phyloP scores from a whole-genome alignment of 495 filamentous ascomycete species.

The Articulospora tetracladia region DNA sequence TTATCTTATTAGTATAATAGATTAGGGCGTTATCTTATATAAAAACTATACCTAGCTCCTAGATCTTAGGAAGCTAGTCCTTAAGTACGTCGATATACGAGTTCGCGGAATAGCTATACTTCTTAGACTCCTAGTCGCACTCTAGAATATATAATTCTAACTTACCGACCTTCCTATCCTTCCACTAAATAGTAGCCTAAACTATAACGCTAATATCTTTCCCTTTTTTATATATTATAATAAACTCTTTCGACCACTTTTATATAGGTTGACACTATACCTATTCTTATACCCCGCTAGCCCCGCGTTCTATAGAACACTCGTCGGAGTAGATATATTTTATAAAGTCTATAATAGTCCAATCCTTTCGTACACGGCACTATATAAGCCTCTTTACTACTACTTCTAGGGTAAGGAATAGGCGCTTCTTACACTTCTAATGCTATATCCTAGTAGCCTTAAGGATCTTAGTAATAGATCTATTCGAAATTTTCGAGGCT shows the following conservation, averaged over 20 bases:
- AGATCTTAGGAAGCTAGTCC: constrained; percentile 1
- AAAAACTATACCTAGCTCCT: constrained; percentile 8
- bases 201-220: constrained; percentile 24
- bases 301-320: constrained; percentile 19
- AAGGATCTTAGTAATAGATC: background rate
- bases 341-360: constrained; percentile 1
- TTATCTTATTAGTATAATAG: constrained; percentile 1
- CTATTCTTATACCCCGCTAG: constrained; percentile 13
- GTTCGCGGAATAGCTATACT: constrained; percentile 11
- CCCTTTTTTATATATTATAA: constrained; percentile 20
- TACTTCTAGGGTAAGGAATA: constrained; percentile 8
- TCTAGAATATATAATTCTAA: constrained; percentile 16
- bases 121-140: constrained; percentile 19
- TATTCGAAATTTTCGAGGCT: background rate
- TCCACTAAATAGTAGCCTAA: constrained; percentile 17
- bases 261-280: constrained; percentile 14
- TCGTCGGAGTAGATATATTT: constrained; percentile 22
- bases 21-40: constrained; percentile 18
- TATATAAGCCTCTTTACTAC: constrained; percentile 16
- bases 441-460: background rate
- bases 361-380: constrained; percentile 10
- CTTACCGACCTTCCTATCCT: background rate
- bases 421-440: constrained; percentile 7
- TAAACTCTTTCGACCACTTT: constrained; percentile 17
- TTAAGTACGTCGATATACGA: constrained; percentile 16